Evolutionary conservation across 169 alveolate genomes (phyloP).

Genomic region (Babesia bigemina): DNA sequence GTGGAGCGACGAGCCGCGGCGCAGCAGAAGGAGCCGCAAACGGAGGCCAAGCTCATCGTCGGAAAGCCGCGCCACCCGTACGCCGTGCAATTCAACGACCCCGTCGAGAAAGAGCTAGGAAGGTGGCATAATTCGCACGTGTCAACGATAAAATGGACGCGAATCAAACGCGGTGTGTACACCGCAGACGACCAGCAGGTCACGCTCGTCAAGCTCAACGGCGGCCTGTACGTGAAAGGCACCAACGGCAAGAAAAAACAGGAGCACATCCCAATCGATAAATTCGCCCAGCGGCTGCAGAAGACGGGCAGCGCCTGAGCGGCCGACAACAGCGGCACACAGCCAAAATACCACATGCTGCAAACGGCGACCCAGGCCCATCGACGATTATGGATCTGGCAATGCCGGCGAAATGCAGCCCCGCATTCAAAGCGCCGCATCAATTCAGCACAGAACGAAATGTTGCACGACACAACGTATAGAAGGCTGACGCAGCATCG

Average conservation of each 20-base stretch:
- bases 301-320: background rate
- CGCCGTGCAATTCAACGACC: conserved; percentile 60
- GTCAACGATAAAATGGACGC: conserved; percentile 54
- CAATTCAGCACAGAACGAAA: too few species aligned
- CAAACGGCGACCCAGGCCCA: too few species aligned
- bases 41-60: conserved; percentile 8
- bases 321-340: background rate
- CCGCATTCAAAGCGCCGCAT: too few species aligned
- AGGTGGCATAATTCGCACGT: conserved; percentile 64
- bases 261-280: conserved; percentile 31
- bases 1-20: background rate
- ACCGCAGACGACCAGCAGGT: conserved; percentile 54
- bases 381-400: too few species aligned
- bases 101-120: conserved; percentile 65
- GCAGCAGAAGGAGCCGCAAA: background rate
- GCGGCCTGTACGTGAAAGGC: conserved; percentile 62
- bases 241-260: conserved; percentile 12
- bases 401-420: too few species aligned
- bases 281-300: conserved; percentile 19
- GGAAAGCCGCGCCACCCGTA: conserved; percentile 65
- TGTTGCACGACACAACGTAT: too few species aligned
- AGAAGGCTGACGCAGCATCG: too few species aligned
- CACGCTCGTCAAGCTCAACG: conserved; percentile 45
- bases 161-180: conserved; percentile 59
- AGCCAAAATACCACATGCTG: background rate